Base-by-base conservation (phyloP, 129 eudicot genomes). In the Oenanthe sinensis region DNA sequence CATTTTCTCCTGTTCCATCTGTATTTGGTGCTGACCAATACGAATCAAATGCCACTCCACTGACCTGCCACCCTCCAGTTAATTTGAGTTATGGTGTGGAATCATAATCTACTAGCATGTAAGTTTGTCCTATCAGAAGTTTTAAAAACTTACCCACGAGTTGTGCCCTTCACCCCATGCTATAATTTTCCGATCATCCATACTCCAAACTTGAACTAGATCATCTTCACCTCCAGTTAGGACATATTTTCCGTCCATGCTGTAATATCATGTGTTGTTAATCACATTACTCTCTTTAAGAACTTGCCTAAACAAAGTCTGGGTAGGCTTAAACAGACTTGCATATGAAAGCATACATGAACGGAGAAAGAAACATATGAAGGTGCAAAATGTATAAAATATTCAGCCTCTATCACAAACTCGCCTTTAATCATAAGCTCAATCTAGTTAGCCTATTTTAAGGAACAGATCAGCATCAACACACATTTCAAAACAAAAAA, bases 141-240 rank as follows among this genome's bases (percentile, higher is more conserved):
- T 60, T 30, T 20, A 13, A 14, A 82, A 15, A 60, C 89, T 75
- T 87, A 91, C 98, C 98, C 98, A 95, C 42, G 97, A 95, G 78
- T 90, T 95, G 84, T 95, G 98, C 46, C 98, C 98, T 87, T 95
- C 98, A n/a, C 98, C 98, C 98, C 98, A 95, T 78, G 99, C 99
- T 28, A 95, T 91, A 83, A 92, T 87, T 85, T 90, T 95, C 17
- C 95, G 88, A 67, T 90, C 94, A 78, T 95, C 99, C 97, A 92
- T 90, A 78, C 99, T 95, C 99, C 97, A 95, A 50, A 95, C 99
- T 74, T 95, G 97, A 81, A 95, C 99, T 52, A 95, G 87, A 85
- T 95, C 99, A 80, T 95, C 99, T 82, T 95, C 99, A 7, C 99
- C 99, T 77, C 99, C 99, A 5, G 96, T 90, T 82, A 92, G 81